Conservation (phyloP, 164 flowering plant genomes). For the Nymphaea colorata region DNA sequence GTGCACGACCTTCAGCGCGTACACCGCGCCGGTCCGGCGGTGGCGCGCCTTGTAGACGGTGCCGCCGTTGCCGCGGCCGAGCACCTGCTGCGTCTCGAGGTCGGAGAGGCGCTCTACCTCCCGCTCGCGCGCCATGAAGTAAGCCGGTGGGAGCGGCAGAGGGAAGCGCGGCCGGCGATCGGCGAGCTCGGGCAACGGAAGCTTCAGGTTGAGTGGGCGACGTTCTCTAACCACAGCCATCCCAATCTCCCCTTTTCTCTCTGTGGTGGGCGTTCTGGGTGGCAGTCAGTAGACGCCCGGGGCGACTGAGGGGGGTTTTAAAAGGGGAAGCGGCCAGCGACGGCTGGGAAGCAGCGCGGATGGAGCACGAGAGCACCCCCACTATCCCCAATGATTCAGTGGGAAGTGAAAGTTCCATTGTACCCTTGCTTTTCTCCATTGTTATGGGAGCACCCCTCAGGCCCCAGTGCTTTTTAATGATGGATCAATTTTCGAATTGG, state of each 20-base stretch:
- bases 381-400: neutral
- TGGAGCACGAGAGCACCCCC: neutral
- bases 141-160: slow-evolving; percentile 25
- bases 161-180: slow-evolving; percentile 26
- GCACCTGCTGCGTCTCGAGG: slow-evolving; percentile 40
- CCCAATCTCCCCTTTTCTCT: neutral
- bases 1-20: slow-evolving; percentile 59
- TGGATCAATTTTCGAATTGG: too few species aligned
- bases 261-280: neutral
- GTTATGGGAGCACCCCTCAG: too few species aligned
- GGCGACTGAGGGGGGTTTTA: neutral
- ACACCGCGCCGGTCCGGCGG: slow-evolving; percentile 27
- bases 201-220: slow-evolving; percentile 24
- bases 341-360: neutral
- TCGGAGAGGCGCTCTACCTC: slow-evolving; percentile 17
- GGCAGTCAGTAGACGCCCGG: neutral
- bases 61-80: slow-evolving; percentile 80
- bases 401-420: neutral
- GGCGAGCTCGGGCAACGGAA: slow-evolving; percentile 23
- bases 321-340: neutral
- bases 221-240: slow-evolving; percentile 46
- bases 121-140: slow-evolving; percentile 1
- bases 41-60: slow-evolving; percentile 69
- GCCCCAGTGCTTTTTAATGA: too few species aligned
- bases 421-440: neutral